A percentile compares a stretch with the other conserved stretches of the same genome.
Conservation (phyloP, 2,329 filamentous ascomycete genomes). For the Colletotrichum neosansevieriae region DNA sequence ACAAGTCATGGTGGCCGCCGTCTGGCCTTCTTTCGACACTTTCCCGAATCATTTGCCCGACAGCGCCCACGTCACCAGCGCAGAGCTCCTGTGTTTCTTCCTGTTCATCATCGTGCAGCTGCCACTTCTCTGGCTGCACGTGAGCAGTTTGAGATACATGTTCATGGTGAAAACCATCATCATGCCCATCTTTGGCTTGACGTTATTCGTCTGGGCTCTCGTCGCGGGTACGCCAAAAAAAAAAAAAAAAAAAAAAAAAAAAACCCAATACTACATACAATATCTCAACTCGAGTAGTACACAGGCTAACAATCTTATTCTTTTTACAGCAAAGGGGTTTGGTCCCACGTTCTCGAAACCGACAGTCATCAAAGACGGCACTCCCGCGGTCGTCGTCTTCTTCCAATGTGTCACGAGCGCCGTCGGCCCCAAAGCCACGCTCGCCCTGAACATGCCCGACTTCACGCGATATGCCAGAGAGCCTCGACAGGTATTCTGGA, state of each 20-base stretch:
- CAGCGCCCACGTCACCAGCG: conserved; percentile 49
- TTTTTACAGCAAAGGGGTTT: conserved; percentile 35
- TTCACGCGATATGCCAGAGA: conserved; percentile 42
- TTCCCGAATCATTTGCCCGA: conserved; percentile 56
- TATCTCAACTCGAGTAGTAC: too few relatives aligned
- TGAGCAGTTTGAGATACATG: conserved; percentile 35
- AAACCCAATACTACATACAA: accelerated
- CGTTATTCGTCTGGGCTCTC: conserved; percentile 43
- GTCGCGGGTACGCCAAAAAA: conserved; percentile 13
- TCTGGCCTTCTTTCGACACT: conserved; percentile 55
- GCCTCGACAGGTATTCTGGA: conserved; percentile 39
- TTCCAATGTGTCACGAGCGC: conserved; percentile 44
- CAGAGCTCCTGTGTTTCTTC: conserved; percentile 42
- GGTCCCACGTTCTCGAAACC: conserved; percentile 43
- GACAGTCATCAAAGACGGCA: conserved; percentile 38
- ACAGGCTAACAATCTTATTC: too few relatives aligned
- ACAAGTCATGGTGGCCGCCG: conserved; percentile 50
- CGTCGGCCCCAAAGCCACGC: conserved; percentile 41
- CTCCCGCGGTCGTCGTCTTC: conserved; percentile 41
- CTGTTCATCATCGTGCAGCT: conserved; percentile 46
- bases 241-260: accelerated
- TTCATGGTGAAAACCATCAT: conserved; percentile 44
- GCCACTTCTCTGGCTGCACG: conserved; percentile 43
- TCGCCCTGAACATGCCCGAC: conserved; percentile 42
- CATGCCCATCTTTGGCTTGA: conserved; percentile 41